phyloP scores from a whole-genome alignment of 1,284 basidiomycete species.

The Ustilago xerochloae region DNA sequence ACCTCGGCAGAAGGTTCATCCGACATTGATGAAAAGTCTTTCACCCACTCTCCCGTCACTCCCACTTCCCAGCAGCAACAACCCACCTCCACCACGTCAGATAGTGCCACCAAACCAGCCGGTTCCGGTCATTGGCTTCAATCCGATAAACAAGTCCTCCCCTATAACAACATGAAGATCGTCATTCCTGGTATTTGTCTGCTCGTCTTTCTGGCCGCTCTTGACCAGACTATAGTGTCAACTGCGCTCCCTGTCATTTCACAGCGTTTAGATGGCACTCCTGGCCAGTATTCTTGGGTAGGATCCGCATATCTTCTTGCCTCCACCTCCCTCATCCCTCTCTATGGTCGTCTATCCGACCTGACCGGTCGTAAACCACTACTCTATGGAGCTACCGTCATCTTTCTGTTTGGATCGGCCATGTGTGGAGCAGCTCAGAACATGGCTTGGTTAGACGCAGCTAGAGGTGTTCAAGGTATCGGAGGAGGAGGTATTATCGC shows the following conservation, averaged over 20 bases:
- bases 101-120: not conserved
- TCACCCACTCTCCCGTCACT: too few relatives aligned
- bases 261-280: slow-evolving; percentile 34
- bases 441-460: slow-evolving; percentile 79
- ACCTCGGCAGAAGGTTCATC: not conserved
- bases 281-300: slow-evolving; percentile 68
- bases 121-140: slow-evolving; percentile 51
- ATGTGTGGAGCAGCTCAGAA: slow-evolving; percentile 83
- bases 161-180: slow-evolving; percentile 59
- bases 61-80: too few relatives aligned
- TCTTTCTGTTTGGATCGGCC: slow-evolving; percentile 83
- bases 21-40: not conserved
- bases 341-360: slow-evolving; percentile 64
- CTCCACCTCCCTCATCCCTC: slow-evolving; percentile 68
- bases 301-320: slow-evolving; percentile 70
- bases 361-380: slow-evolving; percentile 75
- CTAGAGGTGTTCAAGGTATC: slow-evolving; percentile 82
- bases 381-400: slow-evolving; percentile 76
- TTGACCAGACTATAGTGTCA: slow-evolving; percentile 68
- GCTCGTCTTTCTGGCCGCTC: slow-evolving; percentile 16
- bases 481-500: slow-evolving; percentile 78
- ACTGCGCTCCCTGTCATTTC: slow-evolving; percentile 67
- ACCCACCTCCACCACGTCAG: not conserved
- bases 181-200: slow-evolving; percentile 58
- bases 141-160: slow-evolving; percentile 41